Evolutionary conservation across 2,329 filamentous ascomycete species (phyloP).

Genomic region (Colletotrichum sp.): DNA sequence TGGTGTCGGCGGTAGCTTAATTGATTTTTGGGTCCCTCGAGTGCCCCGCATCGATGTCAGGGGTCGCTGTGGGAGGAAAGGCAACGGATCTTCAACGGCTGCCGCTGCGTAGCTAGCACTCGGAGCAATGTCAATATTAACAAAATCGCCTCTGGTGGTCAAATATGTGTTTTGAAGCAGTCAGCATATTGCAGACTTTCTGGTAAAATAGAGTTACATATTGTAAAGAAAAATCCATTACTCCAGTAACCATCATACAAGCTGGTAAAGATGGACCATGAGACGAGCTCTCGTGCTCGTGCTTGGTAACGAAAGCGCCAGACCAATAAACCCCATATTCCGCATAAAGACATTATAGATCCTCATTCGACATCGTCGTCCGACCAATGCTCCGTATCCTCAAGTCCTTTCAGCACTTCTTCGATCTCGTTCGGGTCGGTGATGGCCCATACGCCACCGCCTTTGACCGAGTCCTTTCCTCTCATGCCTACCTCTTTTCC

Average conservation of each 20-base stretch:
- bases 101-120: neutral
- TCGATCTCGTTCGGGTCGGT: conserved; percentile 80
- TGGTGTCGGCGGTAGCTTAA: conserved; percentile 17
- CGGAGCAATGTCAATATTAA: neutral
- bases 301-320: neutral
- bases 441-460: conserved; percentile 92
- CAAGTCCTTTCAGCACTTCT: conserved; percentile 67
- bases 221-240: neutral
- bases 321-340: neutral
- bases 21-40: neutral
- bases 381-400: conserved; percentile 63
- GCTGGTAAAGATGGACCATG: neutral
- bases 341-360: neutral
- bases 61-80: neutral
- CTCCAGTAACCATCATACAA: neutral
- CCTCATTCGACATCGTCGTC: conserved; percentile 50
- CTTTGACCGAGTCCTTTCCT: conserved; percentile 78
- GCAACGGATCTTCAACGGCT: neutral
- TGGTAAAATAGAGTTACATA: neutral
- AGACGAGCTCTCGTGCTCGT: neutral
- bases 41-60: conserved; percentile 10
- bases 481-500: conserved; percentile 94
- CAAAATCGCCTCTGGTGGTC: neutral
- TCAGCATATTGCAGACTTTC: neutral
- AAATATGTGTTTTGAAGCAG: neutral